These are phyloP conservation scores for Penicillium sp. DNA, from an alignment of 2,329 filamentous ascomycete genomes.

Conservation along the genomic window DNA sequence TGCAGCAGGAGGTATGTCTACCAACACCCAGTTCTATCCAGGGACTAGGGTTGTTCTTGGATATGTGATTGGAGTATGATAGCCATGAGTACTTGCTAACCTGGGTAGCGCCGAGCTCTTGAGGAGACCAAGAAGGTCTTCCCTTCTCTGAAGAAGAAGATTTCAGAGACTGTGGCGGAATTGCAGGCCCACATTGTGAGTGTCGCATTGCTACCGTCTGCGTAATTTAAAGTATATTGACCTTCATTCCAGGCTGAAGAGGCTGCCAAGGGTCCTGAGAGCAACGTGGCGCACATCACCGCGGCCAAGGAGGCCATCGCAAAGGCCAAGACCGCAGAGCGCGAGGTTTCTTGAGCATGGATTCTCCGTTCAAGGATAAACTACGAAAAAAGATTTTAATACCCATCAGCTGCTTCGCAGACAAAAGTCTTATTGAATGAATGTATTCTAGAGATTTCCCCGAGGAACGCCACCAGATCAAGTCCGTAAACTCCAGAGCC, in stretches of 20 bases:
- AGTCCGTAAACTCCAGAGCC: conserved; percentile 29
- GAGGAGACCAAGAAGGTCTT: conserved; percentile 87
- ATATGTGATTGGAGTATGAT: not conserved
- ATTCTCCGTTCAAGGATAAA: no score
- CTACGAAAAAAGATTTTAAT: conserved; percentile 3
- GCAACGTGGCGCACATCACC: conserved; percentile 44
- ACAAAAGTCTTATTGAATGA: conserved; percentile 12
- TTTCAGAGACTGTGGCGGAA: conserved; percentile 69
- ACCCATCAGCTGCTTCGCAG: conserved; percentile 4
- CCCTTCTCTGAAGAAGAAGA: conserved; percentile 68
- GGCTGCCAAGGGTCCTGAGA: conserved; percentile 41
- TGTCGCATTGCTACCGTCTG: conserved; percentile 29
- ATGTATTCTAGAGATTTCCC: conserved; percentile 21
- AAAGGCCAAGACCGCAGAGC: conserved; percentile 40
- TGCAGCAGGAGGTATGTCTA: conserved; percentile 79
- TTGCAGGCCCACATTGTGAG: conserved; percentile 75
- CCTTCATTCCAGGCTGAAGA: conserved; percentile 37
- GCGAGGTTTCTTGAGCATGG: conserved; percentile 38
- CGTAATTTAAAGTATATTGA: not conserved
- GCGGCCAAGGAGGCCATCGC: conserved; percentile 46
- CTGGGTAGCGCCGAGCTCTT: conserved; percentile 69
- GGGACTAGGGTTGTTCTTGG: not conserved
- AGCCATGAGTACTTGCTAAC: not conserved
- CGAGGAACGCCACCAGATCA: conserved; percentile 21
- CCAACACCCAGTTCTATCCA: not conserved